Base-by-base conservation (phyloP, 148 eudicot genomes). In the Fagopyrum tataricum region DNA sequence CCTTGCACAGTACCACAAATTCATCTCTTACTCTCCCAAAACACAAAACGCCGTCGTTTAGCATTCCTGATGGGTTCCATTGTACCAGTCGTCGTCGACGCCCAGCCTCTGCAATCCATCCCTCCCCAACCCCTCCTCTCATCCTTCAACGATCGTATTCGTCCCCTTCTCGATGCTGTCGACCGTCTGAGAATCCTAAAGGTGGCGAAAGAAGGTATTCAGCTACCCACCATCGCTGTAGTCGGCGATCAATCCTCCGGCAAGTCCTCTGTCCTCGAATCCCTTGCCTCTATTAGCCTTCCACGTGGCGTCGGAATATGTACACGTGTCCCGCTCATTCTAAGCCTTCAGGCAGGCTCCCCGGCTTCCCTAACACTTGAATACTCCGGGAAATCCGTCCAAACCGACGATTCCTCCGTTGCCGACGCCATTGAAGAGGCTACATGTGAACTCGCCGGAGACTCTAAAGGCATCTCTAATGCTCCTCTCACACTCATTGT, bases 371-470 rank as follows among this genome's bases (percentile, higher is more conserved):
- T 61, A 6, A 37, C 39, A 0, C 73, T 72, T 2, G 59, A 49
- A 24, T 72, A 23, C 44, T 2, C 39, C 56, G 74, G 74, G 5
- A 52, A 52, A 4, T 4, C 20, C 10, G 64, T 72, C 7, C 4
- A 7, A 5, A 72, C 62, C 21, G 62, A 49, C 23, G 66, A 53
- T 0, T 24, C 62, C 13, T 15, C 12, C 37, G 24, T 72, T 2
- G 66, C 75, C 9, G 8, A 56, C 10, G 75, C 62, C 64, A 53
- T 72, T 12, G 66, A 53, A 2, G 44, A 20, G 4, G 75, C 75
- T 6, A 53, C 67, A 1, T 23, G 46, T 0, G 67, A 72, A 18
- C 17, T 62, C 5, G 68, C 43, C 42, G 68, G 68, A 11, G 43
- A 62, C 43, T 62, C 68, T 0, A 62, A 62, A 12, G 59, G 41